Evolutionary conservation across 1,284 basidiomycete genomes (phyloP), one percentile per base, ranked within the genome.

Genomic region (Megacollybia platyphylla): DNA sequence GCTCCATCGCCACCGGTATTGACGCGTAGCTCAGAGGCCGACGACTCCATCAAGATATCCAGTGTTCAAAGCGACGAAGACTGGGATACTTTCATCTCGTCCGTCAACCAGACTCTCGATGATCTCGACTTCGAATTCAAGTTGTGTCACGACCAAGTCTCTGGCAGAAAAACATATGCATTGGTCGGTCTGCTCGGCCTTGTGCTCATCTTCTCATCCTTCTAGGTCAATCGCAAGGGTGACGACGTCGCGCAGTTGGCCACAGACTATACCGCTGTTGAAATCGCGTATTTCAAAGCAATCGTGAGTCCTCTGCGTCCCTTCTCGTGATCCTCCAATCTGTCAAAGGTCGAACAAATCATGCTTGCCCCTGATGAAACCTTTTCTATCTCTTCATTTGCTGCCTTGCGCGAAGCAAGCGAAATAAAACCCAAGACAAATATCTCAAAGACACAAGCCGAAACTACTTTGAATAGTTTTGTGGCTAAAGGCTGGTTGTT

Each of bases 161-260:
- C 68, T 7, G 83, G 82, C 9, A 64, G 60, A 43, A 70, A 73
- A 46, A 70, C 78, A 60, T 86, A 75, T 51, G 74, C 73, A 2
- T 55, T 88, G 49, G 85, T 87, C 47, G 48, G 73, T 54, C n/a
- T 26, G 40, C 8, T 20, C 18, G 37, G 41, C 41, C 24, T 15
- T 26, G 43, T 27, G 29, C 15, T 17, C 35, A 7, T 17, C 24
- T 8, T 36, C 30, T 29, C 27, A 27, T 32, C 20, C 15, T 26
- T 11, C 15, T 44, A 90, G 87, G 75, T 86, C 26, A 90, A 90
- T 54, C 64, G 70, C 8, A 83, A 79, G 49, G 79, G 75, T 17
- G 87, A 90, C 51, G 79, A 79, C 46, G 65, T 87, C 20, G 79
- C 87, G 0, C 87, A 88, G 56, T 62, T 87, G 53, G 88, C 87